Evolutionary conservation across 2,329 filamentous ascomycete species (phyloP), one percentile per base, ranked within the genome.

Genomic region (Ceratocystis smalleyi): DNA sequence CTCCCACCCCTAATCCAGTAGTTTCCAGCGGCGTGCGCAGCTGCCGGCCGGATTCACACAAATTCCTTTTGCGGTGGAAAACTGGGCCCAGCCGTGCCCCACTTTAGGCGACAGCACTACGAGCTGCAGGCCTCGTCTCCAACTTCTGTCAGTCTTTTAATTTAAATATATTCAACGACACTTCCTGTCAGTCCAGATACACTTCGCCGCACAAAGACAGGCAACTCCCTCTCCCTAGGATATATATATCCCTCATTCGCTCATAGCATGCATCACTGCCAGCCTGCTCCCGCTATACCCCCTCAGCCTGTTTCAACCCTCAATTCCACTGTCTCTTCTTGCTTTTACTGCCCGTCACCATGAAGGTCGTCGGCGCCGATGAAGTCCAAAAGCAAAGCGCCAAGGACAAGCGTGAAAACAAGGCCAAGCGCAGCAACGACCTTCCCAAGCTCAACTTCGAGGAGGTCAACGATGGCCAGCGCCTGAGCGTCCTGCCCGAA

Each of bases 401-500:
- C 24, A 27, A 55, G 22, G 51, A 55, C 7, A 55, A 55, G 12
- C 51, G 51, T 10, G 22, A 55, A 32, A 55, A n/a, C 51, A 55
- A 30, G 17, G 22, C 51, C 5, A 30, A 55, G 27, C 51, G 51
- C 51, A 30, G 10, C 22, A 12, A 24, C 15, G 32, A 47, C 8
- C 12, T 61, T 8, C 43, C 19, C 12, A 47, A 43, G 10, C 43
- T 61, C 7, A 69, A 74, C 59, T 72, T 74, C 62, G 73, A 74
- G 54, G 71, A 72, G n/a, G 68, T 75, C 59, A 73, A 74, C 70
- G 74, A 75, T 65, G 74, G 77, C 70, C 72, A 59, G 59, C 43
- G 73, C 32, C 71, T 78, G 62, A 75, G 75, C 47, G 72, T 78
- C 22, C 69, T 77, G 5, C 75, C 76, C 62, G 76, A 78, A 63